Conservation (phyloP, 139 green algal genomes). For the Yamagishiella unicocca region DNA sequence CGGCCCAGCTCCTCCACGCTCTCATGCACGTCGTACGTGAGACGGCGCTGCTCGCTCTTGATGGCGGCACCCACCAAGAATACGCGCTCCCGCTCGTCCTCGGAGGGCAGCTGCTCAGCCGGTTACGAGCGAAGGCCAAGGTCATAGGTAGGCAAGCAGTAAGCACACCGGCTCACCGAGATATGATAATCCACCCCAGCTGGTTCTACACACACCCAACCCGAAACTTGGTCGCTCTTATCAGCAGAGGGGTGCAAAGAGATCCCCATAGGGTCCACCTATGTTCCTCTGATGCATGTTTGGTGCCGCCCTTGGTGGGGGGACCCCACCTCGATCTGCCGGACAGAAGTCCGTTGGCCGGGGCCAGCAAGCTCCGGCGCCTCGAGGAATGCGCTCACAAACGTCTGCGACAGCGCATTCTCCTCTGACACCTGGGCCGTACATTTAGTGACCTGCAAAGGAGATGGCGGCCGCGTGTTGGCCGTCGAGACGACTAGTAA, state of each 20-base stretch:
- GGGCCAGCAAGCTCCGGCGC: background rate
- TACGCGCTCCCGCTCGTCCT: slow-evolving; percentile 67
- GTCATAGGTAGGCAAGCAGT: no score
- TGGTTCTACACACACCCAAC: no score
- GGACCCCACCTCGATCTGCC: background rate
- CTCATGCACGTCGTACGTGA: slow-evolving; percentile 81
- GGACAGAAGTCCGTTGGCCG: background rate
- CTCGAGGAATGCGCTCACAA: background rate
- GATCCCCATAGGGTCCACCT: no score
- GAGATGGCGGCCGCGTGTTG: no score
- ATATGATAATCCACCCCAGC: no score
- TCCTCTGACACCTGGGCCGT: background rate
- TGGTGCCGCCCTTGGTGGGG: no score
- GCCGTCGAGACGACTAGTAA: no score
- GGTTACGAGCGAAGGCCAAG: no score
- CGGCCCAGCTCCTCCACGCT: slow-evolving; percentile 91
- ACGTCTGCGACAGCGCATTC: background rate
- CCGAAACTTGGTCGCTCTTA: no score
- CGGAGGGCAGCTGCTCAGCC: background rate
- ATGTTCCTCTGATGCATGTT: no score
- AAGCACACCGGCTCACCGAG: no score
- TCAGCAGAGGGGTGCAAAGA: no score
- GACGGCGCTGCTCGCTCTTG: slow-evolving; percentile 53
- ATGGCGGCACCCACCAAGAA: slow-evolving; percentile 75
- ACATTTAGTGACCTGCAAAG: background rate